Base-by-base conservation (phyloP, 176 grass and related monocot species). In the Carex littledalei region DNA sequence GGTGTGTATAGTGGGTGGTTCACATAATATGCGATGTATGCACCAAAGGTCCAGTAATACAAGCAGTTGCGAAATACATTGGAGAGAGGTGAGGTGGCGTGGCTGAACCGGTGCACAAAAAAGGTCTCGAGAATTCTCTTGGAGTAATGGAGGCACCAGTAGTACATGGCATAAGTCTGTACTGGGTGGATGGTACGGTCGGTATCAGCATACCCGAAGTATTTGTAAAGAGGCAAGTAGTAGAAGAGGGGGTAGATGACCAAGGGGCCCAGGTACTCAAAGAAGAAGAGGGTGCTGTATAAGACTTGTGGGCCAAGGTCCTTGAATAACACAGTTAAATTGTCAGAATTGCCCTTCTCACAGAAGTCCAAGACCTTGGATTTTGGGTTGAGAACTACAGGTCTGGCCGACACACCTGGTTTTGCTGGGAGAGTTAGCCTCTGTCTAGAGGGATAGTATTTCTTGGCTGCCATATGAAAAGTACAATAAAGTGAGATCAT, bases 101-200 rank as follows among this genome's bases (percentile, higher is more conserved):
- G 96, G 85, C 93, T 95, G 88, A 99, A 95, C 35, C 96, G 87
- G 85, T 99, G 96, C 5, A 99, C 85, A 3, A 99, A 95, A 88
- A 99, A 95, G 0, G 96, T 95, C 88, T 99, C 96, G 81, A 94
- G 86, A 74, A 99, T 95, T 81, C 96, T 78, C 86, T 99, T 99
- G 87, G 91, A 90, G 88, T 99, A 95, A 90, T 99, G 96, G 78
- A 99, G 89, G 78, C 93, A 92, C 84, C 86, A 99, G 84, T 94
- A 99, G 87, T 94, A 95, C 87, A 99, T 88, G 49, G 96, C 96
- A 0, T 99, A 99, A 18, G 96, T 95, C 84, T 99, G 96, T 39
- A 92, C 93, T 0, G 93, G 91, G 22, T 94, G 88, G 56, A 99
- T 86, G 67, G 89, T 83, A 59, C 85, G 90, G 26, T 94, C 77